Evolutionary conservation across 140 eudicot genomes (phyloP), one percentile per base, ranked within the genome.

Genomic region (Ambrosia hybrid): DNA sequence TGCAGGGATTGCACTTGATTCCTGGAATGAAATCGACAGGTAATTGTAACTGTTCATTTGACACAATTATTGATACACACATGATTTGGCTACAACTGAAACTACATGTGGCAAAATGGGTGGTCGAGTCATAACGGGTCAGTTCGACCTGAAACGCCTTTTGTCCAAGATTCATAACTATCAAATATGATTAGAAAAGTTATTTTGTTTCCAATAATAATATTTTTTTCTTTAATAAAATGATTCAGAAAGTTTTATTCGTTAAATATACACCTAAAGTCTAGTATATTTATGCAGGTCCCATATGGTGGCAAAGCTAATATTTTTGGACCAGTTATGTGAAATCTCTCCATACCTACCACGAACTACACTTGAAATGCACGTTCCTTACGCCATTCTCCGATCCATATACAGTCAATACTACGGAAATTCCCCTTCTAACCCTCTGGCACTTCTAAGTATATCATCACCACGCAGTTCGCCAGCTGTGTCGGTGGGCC

Each of bases 341-440:
- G 94, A 88, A 51, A 81, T 91, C 51, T 94, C 97, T 5, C 95
- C 99, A 5, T 79, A 88, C 85, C 80, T 94, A 56, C 96, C 97
- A 16, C 79, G 97, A 62, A 94, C 96, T 69, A 43, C 90, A 1
- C 84, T 94, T 34, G 99, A 94, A 52, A 78, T 83, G 34, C 86
- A 85, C 55, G 76, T 94, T 60, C 99, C 99, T 15, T 94, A 94
- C 7, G 78, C 96, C 7, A 88, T 94, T 64, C 84, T 94, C 0
- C 99, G 97, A 16, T 91, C 99, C n/a, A 84, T 94, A 64, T 94
- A 94, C 71, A 88, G 88, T 82, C 99, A 94, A 59, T 88, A 94
- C 87, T 88, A 88, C 36, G 76, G 87, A 51, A 94, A 73, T 69
- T 84, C 96, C 62, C 84, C 85, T 39, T 67, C 97, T 16, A 74